Conservation (phyloP, 345 rosid species). For the Theobroma cacao region DNA sequence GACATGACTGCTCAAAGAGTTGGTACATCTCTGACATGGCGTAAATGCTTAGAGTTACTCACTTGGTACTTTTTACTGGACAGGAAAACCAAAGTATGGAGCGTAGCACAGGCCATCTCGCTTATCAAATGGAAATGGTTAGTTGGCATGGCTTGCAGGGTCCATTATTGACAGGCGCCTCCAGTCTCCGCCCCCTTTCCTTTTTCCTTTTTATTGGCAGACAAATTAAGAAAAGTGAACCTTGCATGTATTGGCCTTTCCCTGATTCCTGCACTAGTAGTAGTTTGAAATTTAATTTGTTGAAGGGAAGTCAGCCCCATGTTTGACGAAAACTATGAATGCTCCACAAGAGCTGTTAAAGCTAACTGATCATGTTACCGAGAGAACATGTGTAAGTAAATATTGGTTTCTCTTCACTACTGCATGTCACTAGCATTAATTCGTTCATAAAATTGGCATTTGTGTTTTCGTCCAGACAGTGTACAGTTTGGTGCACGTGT, state of each 20-base stretch:
- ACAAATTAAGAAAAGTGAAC: neutral
- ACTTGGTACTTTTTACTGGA: neutral
- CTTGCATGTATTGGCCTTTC: neutral
- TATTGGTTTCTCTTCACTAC: neutral
- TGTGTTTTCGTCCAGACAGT: neutral
- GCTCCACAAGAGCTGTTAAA: neutral
- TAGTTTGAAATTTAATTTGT: neutral
- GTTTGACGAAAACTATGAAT: neutral
- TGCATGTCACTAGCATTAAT: neutral
- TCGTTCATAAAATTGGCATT: neutral
- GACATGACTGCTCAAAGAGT: neutral
- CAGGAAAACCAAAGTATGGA: neutral
- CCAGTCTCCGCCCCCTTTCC: neutral
- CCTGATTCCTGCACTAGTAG: neutral
- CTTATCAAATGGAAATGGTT: neutral
- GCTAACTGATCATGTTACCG: neutral
- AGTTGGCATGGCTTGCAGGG: neutral
- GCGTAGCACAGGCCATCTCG: neutral
- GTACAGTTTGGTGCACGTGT: conserved; percentile 14
- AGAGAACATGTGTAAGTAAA: neutral
- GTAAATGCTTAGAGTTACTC: neutral
- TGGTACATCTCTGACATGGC: neutral
- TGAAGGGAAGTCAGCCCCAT: neutral
- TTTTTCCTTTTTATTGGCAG: neutral
- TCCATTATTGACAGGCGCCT: neutral